phyloP scores from a whole-genome alignment of 2,329 filamentous ascomycete species.

The Proliferodiscus dingleyae region DNA sequence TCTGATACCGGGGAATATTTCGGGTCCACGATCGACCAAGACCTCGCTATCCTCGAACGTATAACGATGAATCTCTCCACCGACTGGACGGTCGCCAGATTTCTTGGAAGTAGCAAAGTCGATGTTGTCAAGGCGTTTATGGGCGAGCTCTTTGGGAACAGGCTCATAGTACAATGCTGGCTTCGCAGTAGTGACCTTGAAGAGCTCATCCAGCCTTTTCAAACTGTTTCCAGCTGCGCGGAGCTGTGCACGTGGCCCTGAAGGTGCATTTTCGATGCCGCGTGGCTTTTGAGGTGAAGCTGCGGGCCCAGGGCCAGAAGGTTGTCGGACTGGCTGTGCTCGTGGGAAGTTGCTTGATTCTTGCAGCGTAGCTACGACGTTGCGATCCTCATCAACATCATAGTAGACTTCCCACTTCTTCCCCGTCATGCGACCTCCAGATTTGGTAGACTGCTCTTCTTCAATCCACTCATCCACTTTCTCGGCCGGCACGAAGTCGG shows the following conservation, averaged over 20 bases:
- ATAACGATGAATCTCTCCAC: slow-evolving; percentile 53
- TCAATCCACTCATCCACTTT: slow-evolving; percentile 70
- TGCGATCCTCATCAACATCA: slow-evolving; percentile 49
- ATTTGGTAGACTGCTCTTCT: slow-evolving; percentile 50
- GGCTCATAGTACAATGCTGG: slow-evolving; percentile 61
- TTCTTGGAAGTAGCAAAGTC: slow-evolving; percentile 39
- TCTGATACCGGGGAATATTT: slow-evolving; percentile 61
- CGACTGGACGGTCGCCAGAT: slow-evolving; percentile 33
- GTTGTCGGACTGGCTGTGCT: slow-evolving; percentile 15
- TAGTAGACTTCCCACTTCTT: slow-evolving; percentile 72
- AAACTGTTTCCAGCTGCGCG: slow-evolving; percentile 32
- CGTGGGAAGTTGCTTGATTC: slow-evolving; percentile 36
- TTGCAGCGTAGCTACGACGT: slow-evolving; percentile 51
- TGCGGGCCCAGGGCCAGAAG: slow-evolving; percentile 26
- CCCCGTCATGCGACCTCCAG: slow-evolving; percentile 37
- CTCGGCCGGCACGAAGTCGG: slow-evolving; percentile 81
- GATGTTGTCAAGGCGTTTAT: slow-evolving; percentile 58
- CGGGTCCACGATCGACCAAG: slow-evolving; percentile 68
- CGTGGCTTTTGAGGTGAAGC: slow-evolving; percentile 30
- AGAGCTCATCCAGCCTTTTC: slow-evolving; percentile 48
- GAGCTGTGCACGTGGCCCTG: slow-evolving; percentile 24
- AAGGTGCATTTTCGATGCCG: slow-evolving; percentile 28
- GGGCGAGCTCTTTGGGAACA: slow-evolving; percentile 59
- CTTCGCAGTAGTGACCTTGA: slow-evolving; percentile 54
- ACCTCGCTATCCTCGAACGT: slow-evolving; percentile 63